Conservation (phyloP, 768 basidiomycete species). For the Termitomyces bulborhizus region DNA sequence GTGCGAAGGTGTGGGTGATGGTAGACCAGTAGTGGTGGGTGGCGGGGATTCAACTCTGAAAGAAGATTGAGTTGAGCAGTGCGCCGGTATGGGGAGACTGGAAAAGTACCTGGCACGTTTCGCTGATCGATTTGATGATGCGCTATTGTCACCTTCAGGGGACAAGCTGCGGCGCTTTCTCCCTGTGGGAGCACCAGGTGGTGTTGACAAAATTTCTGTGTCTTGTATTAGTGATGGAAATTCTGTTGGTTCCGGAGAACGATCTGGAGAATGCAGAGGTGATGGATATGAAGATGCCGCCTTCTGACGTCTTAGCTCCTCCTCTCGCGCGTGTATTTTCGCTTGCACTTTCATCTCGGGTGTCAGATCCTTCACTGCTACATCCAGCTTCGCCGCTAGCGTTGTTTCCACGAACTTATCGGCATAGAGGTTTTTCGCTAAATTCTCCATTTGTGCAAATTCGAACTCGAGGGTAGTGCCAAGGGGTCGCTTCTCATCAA, state of each 20-base stretch:
- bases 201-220: background rate
- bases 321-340: constrained; percentile 1
- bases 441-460: constrained; percentile 17
- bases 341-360: constrained; percentile 13
- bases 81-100: background rate
- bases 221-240: background rate
- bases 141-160: background rate
- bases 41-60: background rate
- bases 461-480: constrained; percentile 13
- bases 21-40: background rate
- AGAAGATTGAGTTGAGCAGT: background rate
- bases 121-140: background rate
- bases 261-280: constrained; percentile 8
- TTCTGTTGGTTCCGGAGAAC: constrained; percentile 8
- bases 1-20: constrained; percentile 11
- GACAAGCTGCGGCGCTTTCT: constrained; percentile 12
- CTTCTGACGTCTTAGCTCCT: constrained; percentile 4
- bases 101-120: constrained; percentile 15
- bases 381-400: constrained; percentile 19
- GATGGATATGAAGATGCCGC: constrained; percentile 14
- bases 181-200: background rate
- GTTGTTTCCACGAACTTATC: constrained; percentile 13
- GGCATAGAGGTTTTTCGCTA: constrained; percentile 16
- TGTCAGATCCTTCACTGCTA: constrained; percentile 23
- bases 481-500: constrained; percentile 14